Conservation (phyloP, 2,329 filamentous ascomycete species). For the Penicillium expansum region DNA sequence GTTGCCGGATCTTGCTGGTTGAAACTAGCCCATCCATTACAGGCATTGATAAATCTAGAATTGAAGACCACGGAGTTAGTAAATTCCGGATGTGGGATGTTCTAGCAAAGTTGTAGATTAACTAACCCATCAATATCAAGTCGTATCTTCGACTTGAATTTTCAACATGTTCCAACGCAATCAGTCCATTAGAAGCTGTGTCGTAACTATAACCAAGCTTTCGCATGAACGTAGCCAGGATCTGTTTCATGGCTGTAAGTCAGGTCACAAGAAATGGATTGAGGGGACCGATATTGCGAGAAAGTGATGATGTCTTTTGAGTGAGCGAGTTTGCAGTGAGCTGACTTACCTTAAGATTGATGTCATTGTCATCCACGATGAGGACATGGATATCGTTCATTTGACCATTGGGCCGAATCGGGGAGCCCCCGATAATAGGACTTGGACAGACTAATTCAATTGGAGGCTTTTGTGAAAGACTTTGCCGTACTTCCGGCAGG, state of each 20-base stretch:
- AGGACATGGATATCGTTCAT: conserved; percentile 27
- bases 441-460: not conserved
- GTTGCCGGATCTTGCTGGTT: conserved; percentile 41
- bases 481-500: not conserved
- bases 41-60: conserved; percentile 46
- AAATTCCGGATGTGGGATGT: not conserved
- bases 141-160: conserved; percentile 31
- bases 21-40: conserved; percentile 46
- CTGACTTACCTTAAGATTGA: conserved; percentile 36
- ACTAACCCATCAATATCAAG: conserved; percentile 37
- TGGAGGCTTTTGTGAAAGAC: not conserved
- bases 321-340: not conserved
- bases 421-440: not conserved
- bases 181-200: conserved; percentile 40
- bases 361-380: conserved; percentile 45
- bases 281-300: no score
- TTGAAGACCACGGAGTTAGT: not conserved
- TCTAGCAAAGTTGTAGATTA: not conserved
- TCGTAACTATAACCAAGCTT: conserved; percentile 38
- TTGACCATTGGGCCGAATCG: not conserved
- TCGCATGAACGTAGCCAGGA: conserved; percentile 39
- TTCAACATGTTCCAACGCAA: conserved; percentile 39
- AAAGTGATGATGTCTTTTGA: not conserved
- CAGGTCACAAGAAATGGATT: not conserved
- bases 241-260: conserved; percentile 13